phyloP scores from a whole-genome alignment of 805 yeast genomes.

The Candida krabiensis region DNA sequence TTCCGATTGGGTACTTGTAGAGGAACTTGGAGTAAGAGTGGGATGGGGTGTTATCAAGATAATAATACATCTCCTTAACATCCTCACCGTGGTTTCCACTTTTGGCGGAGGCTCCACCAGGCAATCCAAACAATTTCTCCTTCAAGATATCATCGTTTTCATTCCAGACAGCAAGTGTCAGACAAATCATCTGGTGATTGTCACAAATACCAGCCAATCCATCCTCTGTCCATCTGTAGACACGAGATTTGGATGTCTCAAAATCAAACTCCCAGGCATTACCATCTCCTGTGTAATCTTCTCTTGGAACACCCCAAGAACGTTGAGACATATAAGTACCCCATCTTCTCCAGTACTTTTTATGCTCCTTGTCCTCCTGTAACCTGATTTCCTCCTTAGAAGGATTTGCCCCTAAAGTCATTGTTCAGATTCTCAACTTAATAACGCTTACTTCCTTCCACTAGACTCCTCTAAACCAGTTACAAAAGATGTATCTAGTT shows the following conservation, averaged over 20 bases:
- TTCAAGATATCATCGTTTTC: constrained; percentile 82
- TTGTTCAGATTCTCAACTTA: too few species aligned
- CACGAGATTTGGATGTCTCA: constrained; percentile 76
- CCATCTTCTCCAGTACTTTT: constrained; percentile 80
- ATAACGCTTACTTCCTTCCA: too few species aligned
- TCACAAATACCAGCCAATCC: constrained; percentile 91
- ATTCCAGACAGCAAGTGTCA: constrained; percentile 89
- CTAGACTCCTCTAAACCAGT: too few species aligned
- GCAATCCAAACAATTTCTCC: constrained; percentile 80
- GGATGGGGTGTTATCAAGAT: constrained; percentile 88
- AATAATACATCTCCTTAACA: constrained; percentile 82
- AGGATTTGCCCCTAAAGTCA: constrained; percentile 21
- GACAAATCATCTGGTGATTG: constrained; percentile 71
- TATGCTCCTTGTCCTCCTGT: constrained; percentile 37
- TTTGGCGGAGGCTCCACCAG: constrained; percentile 69
- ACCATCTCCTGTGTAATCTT: constrained; percentile 82
- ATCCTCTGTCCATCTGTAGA: constrained; percentile 95
- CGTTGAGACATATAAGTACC: constrained; percentile 90
- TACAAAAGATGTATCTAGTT: too few species aligned
- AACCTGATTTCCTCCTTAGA: constrained; percentile 41
- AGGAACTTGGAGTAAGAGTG: constrained; percentile 90
- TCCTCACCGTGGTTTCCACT: constrained; percentile 94
- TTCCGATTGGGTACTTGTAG: constrained; percentile 87
- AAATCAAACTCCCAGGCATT: constrained; percentile 93
- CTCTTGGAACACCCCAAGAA: constrained; percentile 85